phyloP scores from a whole-genome alignment of 164 flowering plant genomes.

The Chimonanthus salicifolius region DNA sequence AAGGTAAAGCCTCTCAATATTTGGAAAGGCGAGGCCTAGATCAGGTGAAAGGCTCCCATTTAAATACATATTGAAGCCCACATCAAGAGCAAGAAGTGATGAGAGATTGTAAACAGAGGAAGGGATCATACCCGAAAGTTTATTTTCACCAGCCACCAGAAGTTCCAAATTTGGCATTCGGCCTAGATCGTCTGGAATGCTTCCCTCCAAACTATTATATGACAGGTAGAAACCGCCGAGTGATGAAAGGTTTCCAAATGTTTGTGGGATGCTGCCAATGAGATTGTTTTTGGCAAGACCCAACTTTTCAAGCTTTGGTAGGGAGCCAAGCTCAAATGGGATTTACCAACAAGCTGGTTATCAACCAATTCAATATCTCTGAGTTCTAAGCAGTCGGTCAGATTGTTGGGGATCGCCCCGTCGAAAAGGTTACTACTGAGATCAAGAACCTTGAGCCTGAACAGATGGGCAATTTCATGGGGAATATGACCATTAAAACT shows the following conservation, averaged over 20 bases:
- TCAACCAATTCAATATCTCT: slow-evolving; percentile 13
- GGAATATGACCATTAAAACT: slow-evolving; percentile 29
- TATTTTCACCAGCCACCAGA: background rate
- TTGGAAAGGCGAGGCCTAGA: background rate
- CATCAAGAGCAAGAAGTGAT: background rate
- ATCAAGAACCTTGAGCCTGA: slow-evolving; percentile 22
- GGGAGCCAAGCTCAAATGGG: background rate
- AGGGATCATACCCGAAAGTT: background rate
- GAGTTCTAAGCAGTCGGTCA: slow-evolving; percentile 20
- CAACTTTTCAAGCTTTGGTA: background rate
- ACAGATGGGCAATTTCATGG: slow-evolving; percentile 18
- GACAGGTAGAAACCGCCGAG: background rate
- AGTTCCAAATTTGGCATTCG: background rate
- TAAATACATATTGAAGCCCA: background rate
- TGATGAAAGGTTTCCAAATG: background rate
- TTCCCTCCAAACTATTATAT: too few species aligned
- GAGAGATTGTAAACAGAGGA: background rate
- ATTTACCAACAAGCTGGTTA: background rate
- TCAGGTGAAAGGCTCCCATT: background rate
- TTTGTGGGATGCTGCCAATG: background rate
- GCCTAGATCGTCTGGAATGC: background rate
- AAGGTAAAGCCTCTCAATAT: background rate
- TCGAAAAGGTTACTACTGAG: slow-evolving; percentile 25
- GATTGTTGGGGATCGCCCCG: slow-evolving; percentile 27
- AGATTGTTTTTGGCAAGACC: background rate